phyloP scores from a whole-genome alignment of 805 yeast genomes.

The Yarrowia bubula region DNA sequence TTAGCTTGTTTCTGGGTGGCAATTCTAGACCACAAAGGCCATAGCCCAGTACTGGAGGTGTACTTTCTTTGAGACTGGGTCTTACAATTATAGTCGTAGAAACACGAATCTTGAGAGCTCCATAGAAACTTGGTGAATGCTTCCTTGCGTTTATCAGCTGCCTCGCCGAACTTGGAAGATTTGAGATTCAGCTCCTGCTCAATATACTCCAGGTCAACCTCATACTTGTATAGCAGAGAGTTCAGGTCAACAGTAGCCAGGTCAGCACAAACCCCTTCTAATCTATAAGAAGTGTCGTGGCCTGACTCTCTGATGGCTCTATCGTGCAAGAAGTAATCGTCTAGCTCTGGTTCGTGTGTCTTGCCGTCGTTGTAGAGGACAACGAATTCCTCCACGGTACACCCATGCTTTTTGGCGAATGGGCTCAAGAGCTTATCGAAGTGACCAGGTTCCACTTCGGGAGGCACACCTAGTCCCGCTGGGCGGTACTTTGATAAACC shows the following conservation, averaged over 20 bases:
- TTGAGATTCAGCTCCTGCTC: slow-evolving; percentile 45
- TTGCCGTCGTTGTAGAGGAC: slow-evolving; percentile 63
- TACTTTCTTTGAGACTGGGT: slow-evolving; percentile 55
- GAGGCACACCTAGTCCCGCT: slow-evolving; percentile 89
- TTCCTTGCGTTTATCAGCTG: slow-evolving; percentile 54
- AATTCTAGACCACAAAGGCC: slow-evolving; percentile 86
- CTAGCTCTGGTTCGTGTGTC: slow-evolving; percentile 75
- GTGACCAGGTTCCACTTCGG: slow-evolving; percentile 91
- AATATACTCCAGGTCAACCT: slow-evolving; percentile 67
- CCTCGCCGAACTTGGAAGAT: slow-evolving; percentile 58
- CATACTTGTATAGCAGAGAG: slow-evolving; percentile 84
- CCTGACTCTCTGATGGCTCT: slow-evolving; percentile 96
- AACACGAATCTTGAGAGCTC: slow-evolving; percentile 76
- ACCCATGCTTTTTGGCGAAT: slow-evolving; percentile 59
- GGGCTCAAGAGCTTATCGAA: slow-evolving; percentile 70
- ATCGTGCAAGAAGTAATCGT: slow-evolving; percentile 85
- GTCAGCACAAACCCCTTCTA: slow-evolving; percentile 86
- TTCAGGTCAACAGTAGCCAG: slow-evolving; percentile 90
- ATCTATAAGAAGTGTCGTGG: slow-evolving; percentile 87
- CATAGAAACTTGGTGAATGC: slow-evolving; percentile 70
- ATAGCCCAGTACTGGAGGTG: slow-evolving; percentile 85
- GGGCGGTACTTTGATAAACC: slow-evolving; percentile 91
- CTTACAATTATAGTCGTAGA: slow-evolving; percentile 77
- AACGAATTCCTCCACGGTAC: slow-evolving; percentile 62
- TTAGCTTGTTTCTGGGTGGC: slow-evolving; percentile 70